phyloP scores from a whole-genome alignment of 331 rosid genomes.

The Telfairia occidentalis region DNA sequence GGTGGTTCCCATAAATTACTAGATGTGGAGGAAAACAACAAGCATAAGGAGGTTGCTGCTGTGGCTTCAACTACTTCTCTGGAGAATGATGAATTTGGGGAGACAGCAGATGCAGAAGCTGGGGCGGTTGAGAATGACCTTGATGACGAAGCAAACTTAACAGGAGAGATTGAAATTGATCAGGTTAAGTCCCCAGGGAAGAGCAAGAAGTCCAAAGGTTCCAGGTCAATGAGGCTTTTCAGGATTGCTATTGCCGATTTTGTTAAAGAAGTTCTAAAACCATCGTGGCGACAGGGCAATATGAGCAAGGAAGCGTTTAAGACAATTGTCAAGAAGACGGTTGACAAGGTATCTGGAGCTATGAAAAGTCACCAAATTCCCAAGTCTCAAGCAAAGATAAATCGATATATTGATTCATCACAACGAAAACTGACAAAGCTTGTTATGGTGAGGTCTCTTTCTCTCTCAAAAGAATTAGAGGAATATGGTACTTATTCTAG shows the following conservation, averaged over 20 bases:
- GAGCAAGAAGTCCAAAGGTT: slow-evolving; percentile 63
- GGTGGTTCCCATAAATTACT: slow-evolving; percentile 42
- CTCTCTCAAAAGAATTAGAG: background rate
- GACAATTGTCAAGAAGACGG: slow-evolving; percentile 95
- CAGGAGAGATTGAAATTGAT: slow-evolving; percentile 60
- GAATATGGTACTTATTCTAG: background rate
- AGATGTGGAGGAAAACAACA: slow-evolving; percentile 48
- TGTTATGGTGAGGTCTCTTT: slow-evolving; percentile 62
- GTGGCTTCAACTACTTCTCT: slow-evolving; percentile 67
- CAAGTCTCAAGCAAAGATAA: slow-evolving; percentile 77
- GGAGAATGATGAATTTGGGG: slow-evolving; percentile 77
- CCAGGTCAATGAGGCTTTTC: slow-evolving; percentile 70
- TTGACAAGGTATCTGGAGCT: slow-evolving; percentile 96
- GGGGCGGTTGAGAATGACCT: slow-evolving; percentile 69
- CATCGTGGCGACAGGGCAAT: slow-evolving; percentile 97
- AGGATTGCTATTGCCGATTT: slow-evolving; percentile 82
- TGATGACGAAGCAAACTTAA: slow-evolving; percentile 30
- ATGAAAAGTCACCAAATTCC: slow-evolving; percentile 87
- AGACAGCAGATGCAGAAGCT: slow-evolving; percentile 85
- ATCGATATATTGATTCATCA: slow-evolving; percentile 78
- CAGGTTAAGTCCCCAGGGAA: slow-evolving; percentile 63
- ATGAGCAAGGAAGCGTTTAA: slow-evolving; percentile 99
- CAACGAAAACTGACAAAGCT: slow-evolving; percentile 90
- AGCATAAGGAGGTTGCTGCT: slow-evolving; percentile 38
- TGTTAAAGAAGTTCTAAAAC: slow-evolving; percentile 88